These are phyloP conservation scores for Gossypioides kirkii DNA, from an alignment of 345 rosid genomes.

Conservation along the genomic window DNA sequence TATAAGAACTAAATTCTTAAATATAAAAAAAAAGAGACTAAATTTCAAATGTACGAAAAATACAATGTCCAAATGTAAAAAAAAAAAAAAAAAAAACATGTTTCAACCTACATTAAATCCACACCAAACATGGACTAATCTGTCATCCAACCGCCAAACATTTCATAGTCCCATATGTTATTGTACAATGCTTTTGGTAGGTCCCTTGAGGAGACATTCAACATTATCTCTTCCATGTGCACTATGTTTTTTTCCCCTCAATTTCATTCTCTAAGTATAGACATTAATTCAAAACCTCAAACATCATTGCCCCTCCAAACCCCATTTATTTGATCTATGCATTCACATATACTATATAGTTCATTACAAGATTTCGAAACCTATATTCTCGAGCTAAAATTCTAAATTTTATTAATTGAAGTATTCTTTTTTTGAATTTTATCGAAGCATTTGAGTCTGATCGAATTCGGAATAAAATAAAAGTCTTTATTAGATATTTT, in stretches of 20 bases:
- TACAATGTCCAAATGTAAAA: too few relatives aligned
- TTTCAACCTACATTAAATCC: not conserved
- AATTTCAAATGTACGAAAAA: too few relatives aligned
- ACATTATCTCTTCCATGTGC: conserved; percentile 31
- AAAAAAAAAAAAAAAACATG: too few relatives aligned
- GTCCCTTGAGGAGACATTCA: conserved; percentile 10
- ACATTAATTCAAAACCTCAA: not conserved
- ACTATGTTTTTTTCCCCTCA: conserved; percentile 9
- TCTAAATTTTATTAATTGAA: too few relatives aligned
- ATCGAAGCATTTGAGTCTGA: too few relatives aligned
- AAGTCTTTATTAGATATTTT: too few relatives aligned
- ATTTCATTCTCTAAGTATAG: not conserved
- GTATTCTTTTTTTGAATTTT: too few relatives aligned
- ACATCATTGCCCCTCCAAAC: not conserved
- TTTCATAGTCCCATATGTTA: not conserved
- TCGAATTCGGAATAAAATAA: too few relatives aligned
- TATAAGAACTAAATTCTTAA: too few relatives aligned
- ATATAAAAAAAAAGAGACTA: too few relatives aligned
- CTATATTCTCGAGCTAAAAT: not conserved
- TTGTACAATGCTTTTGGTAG: conserved; percentile 9
- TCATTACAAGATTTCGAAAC: not conserved
- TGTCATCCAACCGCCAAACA: conserved; percentile 11
- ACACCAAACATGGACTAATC: conserved; percentile 6
- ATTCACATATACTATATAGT: not conserved
- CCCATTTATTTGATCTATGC: not conserved